Base-by-base conservation (phyloP, 306 rosid genomes). In the Lathyrus sativus region DNA sequence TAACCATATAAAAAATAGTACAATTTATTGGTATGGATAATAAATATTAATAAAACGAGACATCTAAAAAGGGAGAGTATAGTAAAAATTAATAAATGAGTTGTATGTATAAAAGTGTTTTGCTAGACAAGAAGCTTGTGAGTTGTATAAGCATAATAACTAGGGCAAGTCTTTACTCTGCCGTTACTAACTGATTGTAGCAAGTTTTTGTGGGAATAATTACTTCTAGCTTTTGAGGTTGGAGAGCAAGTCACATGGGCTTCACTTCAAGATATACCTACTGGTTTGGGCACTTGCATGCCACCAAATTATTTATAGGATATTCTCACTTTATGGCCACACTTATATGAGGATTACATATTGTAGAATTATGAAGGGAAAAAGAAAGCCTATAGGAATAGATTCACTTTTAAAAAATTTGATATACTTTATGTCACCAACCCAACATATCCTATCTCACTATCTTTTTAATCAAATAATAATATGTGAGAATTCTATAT, bases 201-300 rank as follows among this genome's bases (percentile, higher is more conserved):
- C 11, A 56, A 28, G 38, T 26, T 26, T 10, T 28, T 26, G 39
- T 12, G 17, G n/a, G 38, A 28, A 53, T 22, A 56, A 12, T 55
- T 29, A 56, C 17, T 28, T 56, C 7, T 56, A 56, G 39, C 39
- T 56, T 56, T 56, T 56, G 11, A 56, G 41, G 41, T 56, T 56
- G 18, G 19, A 56, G 39, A 12, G 10, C 38, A 55, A 55, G 11
- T 56, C 18, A 56, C 62, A 56, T 28, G 62, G 39, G 11, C 18
- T 28, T 56, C 39, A 56, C 38, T 56, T 56, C 41, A 56, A 28
- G 62, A 13, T 56, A 56, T 56, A 56, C 62, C 62, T 56, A 56
- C 62, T 26, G 17, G 4, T 55, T 55, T 55, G 15, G 38, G 35
- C 61, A 55, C 61, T 55, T 56, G 15, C 62, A 26, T 26, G 61